Base-by-base conservation (phyloP, 2,329 filamentous ascomycete genomes). In the Cryphonectria japonica region DNA sequence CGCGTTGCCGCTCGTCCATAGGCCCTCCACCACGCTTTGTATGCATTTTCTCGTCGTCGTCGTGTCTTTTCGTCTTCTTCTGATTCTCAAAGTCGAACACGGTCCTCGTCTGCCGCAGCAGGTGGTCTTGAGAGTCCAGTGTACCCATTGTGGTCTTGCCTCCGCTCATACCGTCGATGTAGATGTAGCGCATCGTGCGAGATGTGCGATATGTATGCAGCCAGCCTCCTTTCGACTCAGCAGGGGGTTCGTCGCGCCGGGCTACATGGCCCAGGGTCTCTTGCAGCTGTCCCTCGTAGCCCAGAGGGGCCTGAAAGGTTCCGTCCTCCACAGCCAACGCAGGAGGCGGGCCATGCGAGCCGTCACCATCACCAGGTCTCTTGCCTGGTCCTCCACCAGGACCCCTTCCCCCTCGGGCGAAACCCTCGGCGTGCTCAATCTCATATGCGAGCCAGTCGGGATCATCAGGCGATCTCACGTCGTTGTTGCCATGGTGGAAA, bases 371-470 rank as follows among this genome's bases (percentile, higher is more conserved):
- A 41, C 54, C 69, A 22, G 67, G 71, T 19, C 67, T 64, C 6
- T 61, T 63, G 13, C 46, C 54, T 7, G 57, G 52, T 5, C 46
- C 43, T 46, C 67, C 67, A 6, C 41, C 63, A 63, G 64, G 61
- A 6, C 68, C 71, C 26, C 69, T 34, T 6, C 69, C 43, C 2
- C 71, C 70, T 26, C 78, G 78, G 0, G 91, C 89, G 79, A 94
- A 94, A 2, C 83, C 77, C 74, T 91, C 83, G 0, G 92, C 90
- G 79, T 94, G 92, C 75, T 94, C 92, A 3, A 91, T 86, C 78
- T 94, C 92, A 76, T 94, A 94, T 0, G 92, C 92, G 1, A 94
- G 82, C 91, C 92, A 94, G 75, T 94, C 89, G 3, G 84, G 86
- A 0, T 84, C 85, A 2, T 80, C 78, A 0, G 92, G 84, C 0